These are phyloP conservation scores for Cladophialophora psammophila DNA, from an alignment of 2,329 filamentous ascomycete species.

Conservation along the genomic window DNA sequence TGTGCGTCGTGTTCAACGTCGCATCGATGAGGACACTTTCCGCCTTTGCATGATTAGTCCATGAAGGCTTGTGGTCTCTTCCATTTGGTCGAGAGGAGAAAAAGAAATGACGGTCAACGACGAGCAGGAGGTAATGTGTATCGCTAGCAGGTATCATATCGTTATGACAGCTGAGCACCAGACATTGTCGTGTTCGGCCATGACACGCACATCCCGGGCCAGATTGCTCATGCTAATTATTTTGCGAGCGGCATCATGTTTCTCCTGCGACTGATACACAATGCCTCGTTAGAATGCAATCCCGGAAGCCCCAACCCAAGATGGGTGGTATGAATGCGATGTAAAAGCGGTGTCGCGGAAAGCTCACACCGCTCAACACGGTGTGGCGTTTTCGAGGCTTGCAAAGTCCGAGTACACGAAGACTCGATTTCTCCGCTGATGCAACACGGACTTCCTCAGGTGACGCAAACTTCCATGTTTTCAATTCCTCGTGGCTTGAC, in stretches of 20 bases:
- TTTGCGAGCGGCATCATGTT: not conserved
- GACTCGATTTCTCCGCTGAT: not conserved
- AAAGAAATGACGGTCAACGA: not conserved
- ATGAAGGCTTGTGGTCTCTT: not conserved
- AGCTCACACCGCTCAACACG: slow-evolving; percentile 8
- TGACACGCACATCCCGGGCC: not conserved
- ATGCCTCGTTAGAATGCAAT: not conserved
- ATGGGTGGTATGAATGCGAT: not conserved
- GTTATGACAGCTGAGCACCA: not conserved
- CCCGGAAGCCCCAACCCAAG: not conserved
- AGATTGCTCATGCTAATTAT: not conserved
- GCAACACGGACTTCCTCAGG: not conserved
- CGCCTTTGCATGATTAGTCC: not conserved
- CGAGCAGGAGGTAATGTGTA: not conserved
- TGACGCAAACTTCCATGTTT: not conserved
- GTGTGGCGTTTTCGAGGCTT: not conserved
- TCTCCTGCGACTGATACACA: not conserved
- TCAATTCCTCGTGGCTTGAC: slow-evolving; percentile 2
- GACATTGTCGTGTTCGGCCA: not conserved
- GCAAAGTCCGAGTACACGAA: not conserved
- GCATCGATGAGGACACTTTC: not conserved
- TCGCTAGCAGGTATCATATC: not conserved
- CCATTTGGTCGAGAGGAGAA: not conserved
- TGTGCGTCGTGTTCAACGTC: not conserved
- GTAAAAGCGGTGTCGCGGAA: slow-evolving; percentile 12